phyloP scores from a whole-genome alignment of 2,329 filamentous ascomycete genomes.

The Arthroderma uncinatum region DNA sequence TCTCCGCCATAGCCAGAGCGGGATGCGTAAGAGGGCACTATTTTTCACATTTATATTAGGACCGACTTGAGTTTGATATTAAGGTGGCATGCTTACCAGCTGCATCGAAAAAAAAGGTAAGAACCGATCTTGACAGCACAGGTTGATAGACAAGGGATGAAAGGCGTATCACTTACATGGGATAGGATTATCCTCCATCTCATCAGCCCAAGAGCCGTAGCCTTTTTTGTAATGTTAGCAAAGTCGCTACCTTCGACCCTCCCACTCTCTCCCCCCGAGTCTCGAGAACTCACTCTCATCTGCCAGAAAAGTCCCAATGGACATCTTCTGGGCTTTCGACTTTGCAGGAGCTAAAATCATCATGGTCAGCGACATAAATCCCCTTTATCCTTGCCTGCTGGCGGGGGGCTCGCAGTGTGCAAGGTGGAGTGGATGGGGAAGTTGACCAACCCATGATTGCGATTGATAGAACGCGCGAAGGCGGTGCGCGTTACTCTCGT shows the following conservation, averaged over 20 bases:
- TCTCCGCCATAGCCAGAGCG: slow-evolving; percentile 40
- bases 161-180: slow-evolving; percentile 47
- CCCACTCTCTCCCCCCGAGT: neutral
- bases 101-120: slow-evolving; percentile 1
- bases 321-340: slow-evolving; percentile 92
- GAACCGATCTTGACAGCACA: slow-evolving; percentile 6
- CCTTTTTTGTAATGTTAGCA: slow-evolving; percentile 37
- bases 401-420: neutral
- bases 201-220: slow-evolving; percentile 93
- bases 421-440: slow-evolving; percentile 9
- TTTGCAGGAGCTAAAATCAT: slow-evolving; percentile 67
- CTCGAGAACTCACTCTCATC: slow-evolving; percentile 62
- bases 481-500: slow-evolving; percentile 32
- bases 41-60: neutral
- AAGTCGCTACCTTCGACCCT: neutral
- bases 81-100: slow-evolving; percentile 8
- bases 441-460: slow-evolving; percentile 49
- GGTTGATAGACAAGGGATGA: neutral
- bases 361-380: slow-evolving; percentile 9
- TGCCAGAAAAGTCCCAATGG: slow-evolving; percentile 87
- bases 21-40: slow-evolving; percentile 28
- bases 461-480: slow-evolving; percentile 33
- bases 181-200: slow-evolving; percentile 79
- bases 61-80: slow-evolving; percentile 3
- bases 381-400: neutral